Base-by-base conservation (phyloP, 495 filamentous ascomycete species). In the Neurospora sp. region DNA sequence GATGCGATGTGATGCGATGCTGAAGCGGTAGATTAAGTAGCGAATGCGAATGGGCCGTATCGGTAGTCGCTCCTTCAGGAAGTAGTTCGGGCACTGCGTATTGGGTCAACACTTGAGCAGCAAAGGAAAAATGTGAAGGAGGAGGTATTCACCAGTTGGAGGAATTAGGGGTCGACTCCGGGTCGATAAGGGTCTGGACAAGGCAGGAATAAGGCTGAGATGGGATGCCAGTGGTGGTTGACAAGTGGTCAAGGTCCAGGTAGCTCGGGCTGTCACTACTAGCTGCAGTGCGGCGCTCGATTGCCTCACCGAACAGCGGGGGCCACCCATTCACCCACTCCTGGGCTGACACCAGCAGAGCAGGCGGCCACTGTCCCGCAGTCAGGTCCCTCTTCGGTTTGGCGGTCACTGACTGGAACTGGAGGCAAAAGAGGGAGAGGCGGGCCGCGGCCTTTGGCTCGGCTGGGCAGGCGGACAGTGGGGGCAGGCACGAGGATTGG, bases 131-230 rank as follows among this genome's bases (percentile, higher is more conserved):
- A 7, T 66, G 12, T 10, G 53, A 66, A 27, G 53, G 12, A 37
- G 27, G 27, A 61, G 53, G 53, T 18, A 61, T 35, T 61, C 53
- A 35, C 53, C 3, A 14, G 27, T 35, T 66, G 14, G 53, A 66
- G 53, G 53, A 66, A 66, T 66, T 66, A 66, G 53, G 53, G 53
- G 53, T 66, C 53, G 53, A 66, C 27, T 66, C 53, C 27, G 27
- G 27, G 53, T 66, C 53, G 53, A 66, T 35, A 66, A 66, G 53
- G 53, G 53, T 66, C 53, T 66, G 53, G 53, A 35, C 53, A 66
- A 66, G 53, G 53, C 53, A 66, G 53, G 53, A 66, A 66, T 66
- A 66, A 66, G 53, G 53, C 53, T 66, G 53, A 66, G 53, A 66
- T 35, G 53, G 27, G 53, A 66, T 66, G 53, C 53, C 14, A 37